Evolutionary conservation across 208 protist species (phyloP), one percentile per base, ranked within the genome.

Genomic region (Zelonia costaricensis): DNA sequence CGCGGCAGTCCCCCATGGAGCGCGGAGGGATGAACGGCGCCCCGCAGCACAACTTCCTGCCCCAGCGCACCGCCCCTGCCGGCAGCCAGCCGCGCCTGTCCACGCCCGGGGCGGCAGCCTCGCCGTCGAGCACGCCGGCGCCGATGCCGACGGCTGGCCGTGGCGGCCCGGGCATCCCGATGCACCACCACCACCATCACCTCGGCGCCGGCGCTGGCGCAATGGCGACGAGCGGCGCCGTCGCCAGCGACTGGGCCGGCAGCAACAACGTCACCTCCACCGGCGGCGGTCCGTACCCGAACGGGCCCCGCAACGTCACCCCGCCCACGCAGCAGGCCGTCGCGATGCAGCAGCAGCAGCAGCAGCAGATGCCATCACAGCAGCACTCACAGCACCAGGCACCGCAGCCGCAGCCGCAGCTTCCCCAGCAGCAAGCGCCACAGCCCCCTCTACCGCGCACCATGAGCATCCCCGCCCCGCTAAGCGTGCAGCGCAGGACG

Each of bases 111-210:
- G 48, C 47, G 22, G 5, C 54, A 12, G 18, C 20, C n/a, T 28
- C 47, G 15, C 20, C 45, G 13, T 9, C 53, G 9, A 43, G 47
- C 22, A 59, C 56, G 33, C 42, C 16, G n/a, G 46, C 55, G 28
- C 13, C 55, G 12, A 36, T 51, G 49, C 69, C 69, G 38, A 38
- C 45, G 16, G 54, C 55, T 1, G 40, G 43, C 42, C 69, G 52
- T 1, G 22, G 48, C 9, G 55, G 48, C 18, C 42, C 35, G 38
- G 33, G 44, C 31, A 71, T 66, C 10, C 31, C 42, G 20, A 70
- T 67, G 35, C 68, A 72, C 25, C 68, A 76, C 22, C 62, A 81
- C 31, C 75, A 81, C 40, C 69, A 78, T 9, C 69, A 74, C 23
- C 45, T 61, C 16, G 55, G 55, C 23, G 36, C 43, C 6, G 55